phyloP scores from a whole-genome alignment of 164 flowering plant species.

The Nymphaea thermarum region DNA sequence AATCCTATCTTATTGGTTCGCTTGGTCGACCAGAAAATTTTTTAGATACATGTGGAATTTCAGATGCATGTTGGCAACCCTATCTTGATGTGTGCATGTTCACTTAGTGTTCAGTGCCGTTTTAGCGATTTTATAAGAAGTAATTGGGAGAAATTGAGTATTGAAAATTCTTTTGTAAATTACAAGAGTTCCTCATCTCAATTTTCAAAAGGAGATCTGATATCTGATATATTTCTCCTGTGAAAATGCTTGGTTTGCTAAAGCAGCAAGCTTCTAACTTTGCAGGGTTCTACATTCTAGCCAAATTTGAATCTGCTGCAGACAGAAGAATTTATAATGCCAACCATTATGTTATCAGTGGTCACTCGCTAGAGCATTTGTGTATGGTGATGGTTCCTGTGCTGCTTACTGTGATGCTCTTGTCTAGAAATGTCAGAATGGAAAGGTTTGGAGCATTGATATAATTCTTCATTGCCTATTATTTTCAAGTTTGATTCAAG shows the following conservation, averaged over 20 bases:
- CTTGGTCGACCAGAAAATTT: no score
- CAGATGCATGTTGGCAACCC: no score
- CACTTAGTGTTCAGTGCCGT: no score
- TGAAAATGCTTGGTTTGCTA: neutral
- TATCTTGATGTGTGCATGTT: no score
- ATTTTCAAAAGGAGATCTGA: neutral
- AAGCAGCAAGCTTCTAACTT: conserved; percentile 3
- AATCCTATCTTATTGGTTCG: no score
- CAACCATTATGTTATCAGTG: conserved; percentile 36
- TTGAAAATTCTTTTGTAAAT: neutral
- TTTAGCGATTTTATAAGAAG: no score
- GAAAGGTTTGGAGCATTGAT: conserved; percentile 18
- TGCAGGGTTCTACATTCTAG: conserved; percentile 35
- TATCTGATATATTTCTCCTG: neutral
- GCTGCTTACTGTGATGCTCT: conserved; percentile 34
- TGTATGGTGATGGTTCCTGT: conserved; percentile 33
- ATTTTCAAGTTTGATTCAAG: no score
- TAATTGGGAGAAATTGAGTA: neutral
- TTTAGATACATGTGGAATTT: no score
- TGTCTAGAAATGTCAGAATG: conserved; percentile 24
- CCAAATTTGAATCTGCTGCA: conserved; percentile 32
- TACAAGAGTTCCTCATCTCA: neutral
- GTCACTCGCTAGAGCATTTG: conserved; percentile 53
- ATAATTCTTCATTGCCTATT: no score
- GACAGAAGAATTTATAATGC: conserved; percentile 38